A percentile compares a stretch with the other conserved stretches of the same genome.
Conservation (phyloP, 2,329 filamentous ascomycete genomes). For the Mycosphaerella arachidis region DNA sequence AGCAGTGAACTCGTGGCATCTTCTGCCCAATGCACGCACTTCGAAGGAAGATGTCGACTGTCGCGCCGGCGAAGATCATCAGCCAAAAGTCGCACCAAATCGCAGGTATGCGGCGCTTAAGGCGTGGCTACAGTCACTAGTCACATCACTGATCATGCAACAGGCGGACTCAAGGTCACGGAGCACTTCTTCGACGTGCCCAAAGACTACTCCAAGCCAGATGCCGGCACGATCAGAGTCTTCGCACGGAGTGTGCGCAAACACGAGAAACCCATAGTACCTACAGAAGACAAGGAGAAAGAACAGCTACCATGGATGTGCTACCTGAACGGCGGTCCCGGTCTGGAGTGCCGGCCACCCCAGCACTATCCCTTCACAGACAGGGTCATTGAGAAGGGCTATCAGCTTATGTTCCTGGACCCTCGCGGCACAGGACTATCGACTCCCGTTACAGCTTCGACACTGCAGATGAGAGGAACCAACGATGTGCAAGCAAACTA, state of each 20-base stretch:
- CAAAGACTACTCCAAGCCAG: constrained; percentile 65
- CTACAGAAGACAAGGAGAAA: constrained; percentile 47
- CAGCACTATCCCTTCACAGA: constrained; percentile 69
- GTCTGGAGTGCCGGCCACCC: constrained; percentile 69
- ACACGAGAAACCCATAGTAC: constrained; percentile 63
- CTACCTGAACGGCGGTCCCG: constrained; percentile 83
- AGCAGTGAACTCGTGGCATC: background rate
- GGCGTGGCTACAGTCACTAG: background rate
- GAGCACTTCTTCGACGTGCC: constrained; percentile 87
- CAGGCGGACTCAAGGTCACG: constrained; percentile 69
- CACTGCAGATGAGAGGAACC: constrained; percentile 60
- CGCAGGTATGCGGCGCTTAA: constrained; percentile 34
- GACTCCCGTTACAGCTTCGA: constrained; percentile 70
- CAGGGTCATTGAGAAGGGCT: constrained; percentile 69
- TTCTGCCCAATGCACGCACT: constrained; percentile 20
- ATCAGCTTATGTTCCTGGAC: constrained; percentile 80
- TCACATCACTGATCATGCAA: background rate
- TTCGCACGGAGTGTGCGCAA: constrained; percentile 70
- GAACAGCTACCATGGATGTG: constrained; percentile 57
- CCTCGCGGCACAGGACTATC: constrained; percentile 86
- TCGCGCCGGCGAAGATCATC: constrained; percentile 43
- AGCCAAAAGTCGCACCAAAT: constrained; percentile 44
- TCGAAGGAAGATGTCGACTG: constrained; percentile 25
- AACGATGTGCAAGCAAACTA: constrained; percentile 71
- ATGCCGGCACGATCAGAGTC: constrained; percentile 60